phyloP scores from a whole-genome alignment of 306 rosid genomes.

The Quercus mongolica region DNA sequence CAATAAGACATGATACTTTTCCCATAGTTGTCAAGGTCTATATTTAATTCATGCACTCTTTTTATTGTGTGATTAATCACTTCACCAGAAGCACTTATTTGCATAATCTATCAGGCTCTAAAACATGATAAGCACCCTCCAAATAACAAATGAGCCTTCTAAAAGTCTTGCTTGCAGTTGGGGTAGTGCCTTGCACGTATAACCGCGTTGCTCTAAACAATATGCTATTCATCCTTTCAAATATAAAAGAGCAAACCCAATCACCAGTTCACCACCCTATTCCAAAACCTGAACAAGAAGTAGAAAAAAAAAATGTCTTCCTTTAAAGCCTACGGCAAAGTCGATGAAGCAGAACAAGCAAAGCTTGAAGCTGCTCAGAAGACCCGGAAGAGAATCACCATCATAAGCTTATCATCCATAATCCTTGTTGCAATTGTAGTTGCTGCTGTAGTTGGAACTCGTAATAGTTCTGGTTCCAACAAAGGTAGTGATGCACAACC shows the following conservation, averaged over 20 bases:
- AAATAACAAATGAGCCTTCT: not conserved
- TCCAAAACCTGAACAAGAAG: slow-evolving; percentile 1
- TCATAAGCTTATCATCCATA: slow-evolving; percentile 47
- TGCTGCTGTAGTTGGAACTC: slow-evolving; percentile 42
- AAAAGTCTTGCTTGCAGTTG: not conserved
- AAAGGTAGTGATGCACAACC: not conserved
- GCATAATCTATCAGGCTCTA: not conserved
- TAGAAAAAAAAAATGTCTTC: slow-evolving; percentile 28
- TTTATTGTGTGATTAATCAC: not conserved
- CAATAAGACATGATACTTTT: no score
- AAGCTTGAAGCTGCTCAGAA: slow-evolving; percentile 41
- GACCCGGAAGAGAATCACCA: slow-evolving; percentile 47
- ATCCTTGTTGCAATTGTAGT: slow-evolving; percentile 41
- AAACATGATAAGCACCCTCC: not conserved
- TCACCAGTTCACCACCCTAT: not conserved
- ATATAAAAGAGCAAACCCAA: not conserved
- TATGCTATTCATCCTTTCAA: not conserved
- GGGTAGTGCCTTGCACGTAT: slow-evolving; percentile 39
- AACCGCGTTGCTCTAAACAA: slow-evolving; percentile 27
- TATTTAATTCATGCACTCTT: not conserved
- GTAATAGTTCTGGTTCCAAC: not conserved
- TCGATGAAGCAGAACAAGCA: slow-evolving; percentile 50
- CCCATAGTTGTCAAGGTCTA: no score
- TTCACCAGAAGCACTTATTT: not conserved
- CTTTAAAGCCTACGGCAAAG: slow-evolving; percentile 46